phyloP scores from a whole-genome alignment of 2,329 filamentous ascomycete genomes.

The Aphanocladium album region DNA sequence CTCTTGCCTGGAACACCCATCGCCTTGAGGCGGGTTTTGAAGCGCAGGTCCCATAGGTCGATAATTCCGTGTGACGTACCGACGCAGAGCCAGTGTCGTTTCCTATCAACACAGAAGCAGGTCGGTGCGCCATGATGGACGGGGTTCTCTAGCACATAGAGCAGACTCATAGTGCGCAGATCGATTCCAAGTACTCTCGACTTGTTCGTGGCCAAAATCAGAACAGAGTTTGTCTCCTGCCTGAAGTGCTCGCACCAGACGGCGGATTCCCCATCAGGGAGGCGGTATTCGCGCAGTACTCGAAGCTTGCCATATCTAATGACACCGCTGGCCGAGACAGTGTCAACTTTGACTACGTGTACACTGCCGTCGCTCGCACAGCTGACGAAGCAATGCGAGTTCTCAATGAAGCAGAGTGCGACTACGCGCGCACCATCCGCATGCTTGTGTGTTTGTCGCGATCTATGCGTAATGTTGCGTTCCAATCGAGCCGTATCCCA shows the following conservation, averaged over 20 bases:
- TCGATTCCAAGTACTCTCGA: conserved; percentile 82
- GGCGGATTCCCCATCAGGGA: conserved; percentile 68
- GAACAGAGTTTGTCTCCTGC: conserved; percentile 71
- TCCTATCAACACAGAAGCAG: conserved; percentile 82
- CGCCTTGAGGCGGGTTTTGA: conserved; percentile 77
- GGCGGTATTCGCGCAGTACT: conserved; percentile 73
- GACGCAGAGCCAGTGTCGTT: conserved; percentile 83
- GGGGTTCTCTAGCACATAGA: conserved; percentile 80
- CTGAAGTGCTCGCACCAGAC: conserved; percentile 93
- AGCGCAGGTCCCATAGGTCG: conserved; percentile 95
- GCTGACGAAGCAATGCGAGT: conserved; percentile 88
- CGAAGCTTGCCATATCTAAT: conserved; percentile 74
- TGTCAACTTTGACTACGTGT: conserved; percentile 78
- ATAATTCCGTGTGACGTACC: conserved; percentile 91
- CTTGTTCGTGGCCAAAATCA: conserved; percentile 80
- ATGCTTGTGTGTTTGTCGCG: conserved; percentile 80
- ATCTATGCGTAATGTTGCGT: conserved; percentile 82
- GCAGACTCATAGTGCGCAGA: conserved; percentile 74
- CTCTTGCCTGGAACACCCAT: conserved; percentile 83
- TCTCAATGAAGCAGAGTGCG: conserved; percentile 84
- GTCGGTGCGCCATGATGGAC: conserved; percentile 88
- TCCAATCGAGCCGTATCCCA: conserved; percentile 92
- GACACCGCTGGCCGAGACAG: conserved; percentile 40
- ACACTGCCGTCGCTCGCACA: conserved; percentile 87
- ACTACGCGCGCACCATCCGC: conserved; percentile 66